Base-by-base conservation (phyloP, 179 eudicot species). In the Vitellaria paradoxa region DNA sequence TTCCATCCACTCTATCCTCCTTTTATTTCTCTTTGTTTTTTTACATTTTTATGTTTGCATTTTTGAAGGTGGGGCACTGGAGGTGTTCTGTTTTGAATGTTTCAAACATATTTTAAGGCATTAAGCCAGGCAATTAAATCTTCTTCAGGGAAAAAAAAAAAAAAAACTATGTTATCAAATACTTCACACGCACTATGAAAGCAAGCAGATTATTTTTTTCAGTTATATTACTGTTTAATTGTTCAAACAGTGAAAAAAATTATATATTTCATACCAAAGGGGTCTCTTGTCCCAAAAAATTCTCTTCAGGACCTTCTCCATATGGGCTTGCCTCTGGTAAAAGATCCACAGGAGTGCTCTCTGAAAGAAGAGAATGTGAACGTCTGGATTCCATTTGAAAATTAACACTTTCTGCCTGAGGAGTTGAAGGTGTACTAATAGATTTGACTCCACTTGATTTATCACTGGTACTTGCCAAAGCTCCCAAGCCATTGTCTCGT, bases 361-460 rank as follows among this genome's bases (percentile, higher is more conserved):
- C 97, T 70, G 92, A 76, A 76, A 87, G 89, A 74, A 88, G 78
- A 77, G 93, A 88, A 78, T 85, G 91, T 37, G 94, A 89, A 86
- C 57, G 60, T 79, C 94, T 87, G 61, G 92, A 88, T 75, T 94
- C 99, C 61, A 81, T 68, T 71, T 82, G 94, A 68, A 78, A 85
- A 76, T 88, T 91, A 59, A 82, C 79, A 76, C 91, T 90, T 71
- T 92, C 94, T 78, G 93, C 97, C 79, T 88, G 93, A 65, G 99
- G 97, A 23, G 99, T 96, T 86, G 99, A 96, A 73, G 97, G 93
- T 9, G 92, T 86, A 84, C 96, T 93, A 63, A 77, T 84, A 76
- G 99, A 89, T 74, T 89, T 94, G 75, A 86, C 79, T 80, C 93
- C 97, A 86, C 97, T 94, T 71, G 99, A 96, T 86, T 86, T 94